A percentile compares a stretch with the other conserved stretches of the same genome.
Evolutionary conservation across 805 yeast genomes (phyloP).

Genomic region (Wickerhamiella hasegawae): DNA sequence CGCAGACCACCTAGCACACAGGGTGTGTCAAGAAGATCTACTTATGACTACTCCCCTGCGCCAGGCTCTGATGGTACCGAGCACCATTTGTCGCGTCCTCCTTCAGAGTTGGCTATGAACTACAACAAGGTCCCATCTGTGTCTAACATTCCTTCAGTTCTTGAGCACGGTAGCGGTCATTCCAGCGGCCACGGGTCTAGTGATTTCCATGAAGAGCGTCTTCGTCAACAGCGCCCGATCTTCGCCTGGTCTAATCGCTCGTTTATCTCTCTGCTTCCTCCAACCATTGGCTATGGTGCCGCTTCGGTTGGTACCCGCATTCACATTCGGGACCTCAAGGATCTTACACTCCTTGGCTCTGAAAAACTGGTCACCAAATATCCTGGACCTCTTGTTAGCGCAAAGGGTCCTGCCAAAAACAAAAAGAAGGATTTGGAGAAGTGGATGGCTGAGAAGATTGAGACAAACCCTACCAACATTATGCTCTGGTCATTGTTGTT

Average conservation of each 20-base stretch:
- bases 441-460: constrained; percentile 36
- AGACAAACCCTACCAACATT: constrained; percentile 4
- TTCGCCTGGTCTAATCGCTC: constrained; percentile 4
- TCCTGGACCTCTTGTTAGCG: constrained; percentile 52
- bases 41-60: too few relatives aligned
- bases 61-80: too few relatives aligned
- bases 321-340: not conserved
- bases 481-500: constrained; percentile 8
- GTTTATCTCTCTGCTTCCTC: constrained; percentile 2
- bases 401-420: constrained; percentile 29
- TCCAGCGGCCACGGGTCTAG: constrained; percentile 1
- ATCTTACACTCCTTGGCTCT: constrained; percentile 2
- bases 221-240: constrained; percentile 3
- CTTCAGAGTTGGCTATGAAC: too few relatives aligned
- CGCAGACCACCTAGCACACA: too few relatives aligned
- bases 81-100: too few relatives aligned
- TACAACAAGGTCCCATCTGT: too few relatives aligned
- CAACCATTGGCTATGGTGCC: constrained; percentile 2
- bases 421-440: constrained; percentile 53
- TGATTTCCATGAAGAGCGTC: not conserved
- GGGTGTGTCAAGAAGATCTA: too few relatives aligned
- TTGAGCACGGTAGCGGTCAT: too few relatives aligned
- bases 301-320: constrained; percentile 1
- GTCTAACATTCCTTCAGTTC: too few relatives aligned
- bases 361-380: constrained; percentile 24